phyloP scores from a whole-genome alignment of 176 grass and related monocot species.

The Thinopyrum elongatum region DNA sequence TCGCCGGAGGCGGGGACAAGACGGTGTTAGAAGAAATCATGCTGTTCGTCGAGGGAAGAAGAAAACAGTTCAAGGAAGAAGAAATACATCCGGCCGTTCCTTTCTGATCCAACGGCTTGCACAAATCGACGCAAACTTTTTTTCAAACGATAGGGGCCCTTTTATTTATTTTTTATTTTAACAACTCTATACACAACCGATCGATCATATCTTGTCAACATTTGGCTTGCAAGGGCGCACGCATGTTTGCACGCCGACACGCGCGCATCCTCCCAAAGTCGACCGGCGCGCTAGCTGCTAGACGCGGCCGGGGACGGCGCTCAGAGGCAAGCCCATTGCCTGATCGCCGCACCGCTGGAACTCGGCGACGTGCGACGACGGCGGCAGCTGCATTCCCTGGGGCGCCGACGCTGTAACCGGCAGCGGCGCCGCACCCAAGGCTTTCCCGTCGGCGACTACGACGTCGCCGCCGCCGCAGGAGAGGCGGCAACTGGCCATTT shows the following conservation, averaged over 20 bases:
- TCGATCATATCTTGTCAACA: neutral
- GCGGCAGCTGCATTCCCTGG: neutral
- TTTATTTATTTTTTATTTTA: neutral
- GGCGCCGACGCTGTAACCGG: neutral
- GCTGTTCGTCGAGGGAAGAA: too few species aligned
- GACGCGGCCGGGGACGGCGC: neutral
- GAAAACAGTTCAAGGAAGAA: too few species aligned
- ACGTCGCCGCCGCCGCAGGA: constrained; percentile 29
- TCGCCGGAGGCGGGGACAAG: too few species aligned
- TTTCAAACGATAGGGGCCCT: neutral
- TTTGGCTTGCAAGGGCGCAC: neutral
- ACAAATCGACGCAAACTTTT: too few species aligned
- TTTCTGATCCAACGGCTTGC: too few species aligned
- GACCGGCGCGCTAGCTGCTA: neutral
- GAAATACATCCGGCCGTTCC: too few species aligned
- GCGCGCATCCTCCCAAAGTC: neutral
- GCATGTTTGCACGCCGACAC: neutral
- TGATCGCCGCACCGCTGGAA: constrained; percentile 33
- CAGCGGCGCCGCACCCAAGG: neutral
- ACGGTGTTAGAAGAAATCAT: too few species aligned
- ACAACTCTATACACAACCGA: neutral
- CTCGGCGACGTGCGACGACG: neutral
- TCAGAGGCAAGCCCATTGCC: neutral
- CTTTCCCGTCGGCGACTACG: neutral
- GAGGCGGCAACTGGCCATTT: constrained; percentile 23